phyloP scores from a whole-genome alignment of 2,329 filamentous ascomycete genomes.

The Xylariaceae sp. region DNA sequence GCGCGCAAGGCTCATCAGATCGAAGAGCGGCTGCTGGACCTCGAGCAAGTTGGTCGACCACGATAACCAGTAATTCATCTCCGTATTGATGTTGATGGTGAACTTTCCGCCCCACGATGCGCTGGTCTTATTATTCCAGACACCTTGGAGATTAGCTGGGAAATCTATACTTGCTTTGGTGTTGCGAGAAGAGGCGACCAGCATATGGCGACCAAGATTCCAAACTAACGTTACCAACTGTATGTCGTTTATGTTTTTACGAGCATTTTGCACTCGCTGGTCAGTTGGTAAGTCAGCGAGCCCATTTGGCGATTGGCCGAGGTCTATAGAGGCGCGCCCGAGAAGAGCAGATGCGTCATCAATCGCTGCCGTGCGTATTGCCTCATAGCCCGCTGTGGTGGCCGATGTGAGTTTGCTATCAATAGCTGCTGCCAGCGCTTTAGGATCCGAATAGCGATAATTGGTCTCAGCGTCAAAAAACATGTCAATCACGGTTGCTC shows the following conservation, averaged over 20 bases:
- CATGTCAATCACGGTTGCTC: conserved; percentile 11
- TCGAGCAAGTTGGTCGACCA: conserved; percentile 43
- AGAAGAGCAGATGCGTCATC: conserved; percentile 3
- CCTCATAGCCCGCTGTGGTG: not conserved
- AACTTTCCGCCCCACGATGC: conserved; percentile 12
- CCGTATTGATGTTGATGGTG: conserved; percentile 30
- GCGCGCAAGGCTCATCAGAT: conserved; percentile 32
- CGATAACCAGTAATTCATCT: conserved; percentile 37
- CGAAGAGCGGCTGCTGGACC: conserved; percentile 49
- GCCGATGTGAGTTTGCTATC: conserved; percentile 2
- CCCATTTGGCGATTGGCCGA: conserved; percentile 7
- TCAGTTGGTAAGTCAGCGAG: conserved; percentile 8
- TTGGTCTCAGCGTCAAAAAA: conserved; percentile 15
- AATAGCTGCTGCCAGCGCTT: not conserved
- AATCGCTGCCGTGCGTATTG: conserved; percentile 3
- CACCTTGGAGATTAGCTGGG: conserved; percentile 11
- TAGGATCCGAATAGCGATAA: conserved; percentile 1
- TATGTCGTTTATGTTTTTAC: not conserved
- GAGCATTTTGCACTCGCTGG: not conserved
- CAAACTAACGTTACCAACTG: conserved; percentile 8
- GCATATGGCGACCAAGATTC: conserved; percentile 12
- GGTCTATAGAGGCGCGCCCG: conserved; percentile 1
- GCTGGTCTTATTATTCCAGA: conserved; percentile 11
- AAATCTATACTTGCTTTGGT: conserved; percentile 1
- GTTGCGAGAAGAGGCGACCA: conserved; percentile 11